phyloP scores from a whole-genome alignment of 1,139 yeast genomes.

The Kodamaea sp. region DNA sequence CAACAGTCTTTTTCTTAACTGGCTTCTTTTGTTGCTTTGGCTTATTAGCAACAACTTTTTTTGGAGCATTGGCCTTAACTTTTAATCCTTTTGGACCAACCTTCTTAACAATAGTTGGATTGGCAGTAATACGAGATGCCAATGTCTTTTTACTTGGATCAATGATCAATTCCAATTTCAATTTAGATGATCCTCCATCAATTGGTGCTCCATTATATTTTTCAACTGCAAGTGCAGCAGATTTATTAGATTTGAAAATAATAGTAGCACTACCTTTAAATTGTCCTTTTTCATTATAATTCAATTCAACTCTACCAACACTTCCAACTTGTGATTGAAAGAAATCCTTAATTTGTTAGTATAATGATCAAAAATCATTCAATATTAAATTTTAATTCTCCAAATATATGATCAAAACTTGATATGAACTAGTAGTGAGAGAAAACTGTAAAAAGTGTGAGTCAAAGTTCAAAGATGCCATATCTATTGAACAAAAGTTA shows the following conservation, averaged over 20 bases:
- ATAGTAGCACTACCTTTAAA: slow-evolving; percentile 92
- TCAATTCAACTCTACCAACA: slow-evolving; percentile 64
- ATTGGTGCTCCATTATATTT: slow-evolving; percentile 91
- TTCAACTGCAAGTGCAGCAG: slow-evolving; percentile 71
- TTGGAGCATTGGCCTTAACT: slow-evolving; percentile 18
- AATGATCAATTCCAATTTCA: slow-evolving; percentile 80
- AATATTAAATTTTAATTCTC: slow-evolving; percentile 5
- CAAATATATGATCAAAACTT: slow-evolving; percentile 8
- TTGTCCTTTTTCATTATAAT: slow-evolving; percentile 84
- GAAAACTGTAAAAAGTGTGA: neutral
- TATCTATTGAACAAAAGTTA: too few relatives aligned
- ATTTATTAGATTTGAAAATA: slow-evolving; percentile 62
- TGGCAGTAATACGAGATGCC: slow-evolving; percentile 65
- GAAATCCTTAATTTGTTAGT: slow-evolving; percentile 61
- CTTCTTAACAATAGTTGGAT: slow-evolving; percentile 25
- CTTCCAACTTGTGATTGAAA: slow-evolving; percentile 87
- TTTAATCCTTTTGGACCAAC: slow-evolving; percentile 11
- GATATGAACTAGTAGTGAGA: neutral
- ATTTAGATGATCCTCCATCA: slow-evolving; percentile 76
- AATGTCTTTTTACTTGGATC: slow-evolving; percentile 82
- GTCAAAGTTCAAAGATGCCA: too few relatives aligned
- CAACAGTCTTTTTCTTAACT: slow-evolving; percentile 64
- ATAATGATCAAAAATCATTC: slow-evolving; percentile 3
- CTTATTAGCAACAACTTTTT: slow-evolving; percentile 23
- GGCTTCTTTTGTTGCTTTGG: slow-evolving; percentile 21